A percentile compares a stretch with the other conserved stretches of the same genome.
These are phyloP conservation scores for Trichosanthes cucumerina DNA, from an alignment of 306 rosid species.

Conservation along the genomic window DNA sequence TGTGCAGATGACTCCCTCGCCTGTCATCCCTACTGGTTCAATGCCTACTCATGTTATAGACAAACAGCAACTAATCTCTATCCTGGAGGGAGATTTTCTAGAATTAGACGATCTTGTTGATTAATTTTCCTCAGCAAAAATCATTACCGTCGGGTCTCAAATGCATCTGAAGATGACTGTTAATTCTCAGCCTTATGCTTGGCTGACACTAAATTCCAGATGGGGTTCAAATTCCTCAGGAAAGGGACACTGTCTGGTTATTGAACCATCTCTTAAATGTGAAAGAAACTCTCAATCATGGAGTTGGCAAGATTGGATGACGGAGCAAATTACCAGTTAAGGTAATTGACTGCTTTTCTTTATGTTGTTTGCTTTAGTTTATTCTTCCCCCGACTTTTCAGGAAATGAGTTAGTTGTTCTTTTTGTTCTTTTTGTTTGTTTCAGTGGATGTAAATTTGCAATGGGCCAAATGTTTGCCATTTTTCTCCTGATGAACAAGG, in stretches of 20 bases:
- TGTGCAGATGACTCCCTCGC: slow-evolving; percentile 35
- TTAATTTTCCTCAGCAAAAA: slow-evolving; percentile 10
- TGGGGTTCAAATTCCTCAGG: slow-evolving; percentile 20
- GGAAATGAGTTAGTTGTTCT: slow-evolving; percentile 12
- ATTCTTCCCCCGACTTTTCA: slow-evolving; percentile 11
- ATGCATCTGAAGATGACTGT: slow-evolving; percentile 17
- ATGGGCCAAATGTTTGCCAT: slow-evolving; percentile 24
- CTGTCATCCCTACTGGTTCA: slow-evolving; percentile 15
- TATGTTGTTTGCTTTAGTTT: slow-evolving; percentile 4
- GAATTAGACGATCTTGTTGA: slow-evolving; percentile 51
- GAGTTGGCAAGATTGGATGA: slow-evolving; percentile 24
- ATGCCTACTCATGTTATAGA: slow-evolving; percentile 15
- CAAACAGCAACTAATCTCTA: slow-evolving; percentile 16
- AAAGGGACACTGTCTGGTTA: slow-evolving; percentile 19
- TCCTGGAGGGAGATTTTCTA: slow-evolving; percentile 45
- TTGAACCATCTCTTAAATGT: slow-evolving; percentile 14
- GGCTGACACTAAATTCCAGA: slow-evolving; percentile 21
- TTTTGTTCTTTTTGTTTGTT: slow-evolving; percentile 25
- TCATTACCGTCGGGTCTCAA: not conserved
- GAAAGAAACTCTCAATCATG: slow-evolving; percentile 11
- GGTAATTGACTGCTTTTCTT: slow-evolving; percentile 26
- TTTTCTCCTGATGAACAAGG: slow-evolving; percentile 17
- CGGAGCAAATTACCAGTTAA: slow-evolving; percentile 23
- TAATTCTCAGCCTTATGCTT: slow-evolving; percentile 16
- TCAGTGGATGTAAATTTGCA: slow-evolving; percentile 33